Base-by-base conservation (phyloP, 257 asterid species). In the Ilex aquifolium region DNA sequence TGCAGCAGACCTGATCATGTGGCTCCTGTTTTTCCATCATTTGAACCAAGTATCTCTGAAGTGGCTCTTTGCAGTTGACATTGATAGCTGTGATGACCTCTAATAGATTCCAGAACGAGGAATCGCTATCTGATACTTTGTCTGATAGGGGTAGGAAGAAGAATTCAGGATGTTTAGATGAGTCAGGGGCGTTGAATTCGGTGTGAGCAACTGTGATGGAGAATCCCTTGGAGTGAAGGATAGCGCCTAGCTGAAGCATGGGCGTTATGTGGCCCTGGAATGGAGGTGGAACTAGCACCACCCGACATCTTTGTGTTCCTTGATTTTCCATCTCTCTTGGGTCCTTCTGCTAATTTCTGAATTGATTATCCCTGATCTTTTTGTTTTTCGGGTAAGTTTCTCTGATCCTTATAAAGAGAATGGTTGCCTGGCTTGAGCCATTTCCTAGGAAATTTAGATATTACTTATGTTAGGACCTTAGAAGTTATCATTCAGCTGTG, bases 201-300 rank as follows among this genome's bases (percentile, higher is more conserved):
- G 96, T 62, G 78, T 82, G 89, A 6, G 85, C 85, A 2, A 85
- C 36, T 7, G 64, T 55, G 30, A 88, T 49, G 2, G 85, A 74
- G 74, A 85, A 85, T 48, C 96, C 96, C 56, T 32, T 65, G 0
- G 85, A 69, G 32, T 74, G 62, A 12, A 82, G 82, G 49, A 76
- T 40, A 1, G 62, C 29, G 8, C 76, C 85, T 8, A 81, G 64
- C 29, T 81, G 88, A 36, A 81, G 82, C 88, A 81, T 84, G 1
- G 87, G 87, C 5, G 87, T 83, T 11, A 78, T 3, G 72, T 83
- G 90, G 10, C 90, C 87, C 31, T 76, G 85, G 66, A 64, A 76
- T 7, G 87, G 90, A 63, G 42, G 62, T 7, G 83, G 88, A 15
- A 79, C 79, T 7, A 78, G 63, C 7, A 77, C 69, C 31, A 77